Evolutionary conservation across 495 filamentous ascomycete species (phyloP), one percentile per base, ranked within the genome.

Genomic region (Trichocladium antarcticum): DNA sequence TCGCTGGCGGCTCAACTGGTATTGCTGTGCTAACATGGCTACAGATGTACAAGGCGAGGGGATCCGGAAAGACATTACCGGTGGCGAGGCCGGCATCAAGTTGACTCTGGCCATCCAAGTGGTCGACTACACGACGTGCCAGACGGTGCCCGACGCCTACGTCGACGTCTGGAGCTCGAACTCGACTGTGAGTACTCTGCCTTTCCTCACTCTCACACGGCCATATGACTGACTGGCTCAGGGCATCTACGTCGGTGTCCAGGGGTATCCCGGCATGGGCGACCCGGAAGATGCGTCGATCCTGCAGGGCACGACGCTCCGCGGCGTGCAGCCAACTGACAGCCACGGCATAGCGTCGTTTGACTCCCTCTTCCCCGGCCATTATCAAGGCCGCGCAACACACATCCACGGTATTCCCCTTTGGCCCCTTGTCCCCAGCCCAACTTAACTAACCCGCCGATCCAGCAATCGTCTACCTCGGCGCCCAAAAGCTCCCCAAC

Each of bases 91-190:
- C 12, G 80, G 81, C 46, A 69, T 83, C 43, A 68, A 73, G 31
- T 64, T 81, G 41, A 76, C 73, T 31, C 65, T 83, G 41, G 79
- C 78, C 51, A 72, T 82, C 58, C 77, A 81, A 55, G 60, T 83
- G 16, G 71, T 82, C 49, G 75, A 83, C 60, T 71, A 67, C 56
- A 73, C 73, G 50, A 79, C 73, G 45, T 84, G 78, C 68, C 57
- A 80, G 43, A 70, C 75, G 1, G 66, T 82, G 4, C 65, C 73
- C 1, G 68, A 76, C 49, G 67, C 76, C 45, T 83, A 73, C 50
- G 67, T 81, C 32, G 82, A 84, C 47, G 62, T 80, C 45, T 82
- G 80, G 78, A 74, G 63, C 51, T 67, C 62, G 44, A 67, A 65
- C 38, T 42, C 59, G 5, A 79, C 73, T 51, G 67, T 63, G 43